Conservation (phyloP, 2,329 filamentous ascomycete species). For the Nannizziopsis arthrosporioides region DNA sequence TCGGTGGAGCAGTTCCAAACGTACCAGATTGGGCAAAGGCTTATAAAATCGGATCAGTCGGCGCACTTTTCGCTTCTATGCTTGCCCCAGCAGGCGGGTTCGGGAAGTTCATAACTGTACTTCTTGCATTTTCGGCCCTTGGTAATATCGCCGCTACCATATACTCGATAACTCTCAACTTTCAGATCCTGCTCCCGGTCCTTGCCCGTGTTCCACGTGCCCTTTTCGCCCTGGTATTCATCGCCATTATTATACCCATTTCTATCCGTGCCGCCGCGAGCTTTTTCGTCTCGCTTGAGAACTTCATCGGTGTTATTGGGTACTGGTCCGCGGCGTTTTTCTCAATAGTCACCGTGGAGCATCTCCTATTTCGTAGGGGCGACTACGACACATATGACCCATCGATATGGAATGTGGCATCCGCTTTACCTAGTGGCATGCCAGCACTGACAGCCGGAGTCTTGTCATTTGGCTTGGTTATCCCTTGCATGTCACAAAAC, state of each 20-base stretch:
- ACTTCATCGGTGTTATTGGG: conserved; percentile 17
- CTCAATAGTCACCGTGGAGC: conserved; percentile 47
- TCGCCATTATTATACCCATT: conserved; percentile 54
- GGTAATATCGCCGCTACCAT: conserved; percentile 55
- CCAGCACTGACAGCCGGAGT: conserved; percentile 50
- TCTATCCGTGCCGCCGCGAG: conserved; percentile 50
- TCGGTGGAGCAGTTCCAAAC: conserved; percentile 48
- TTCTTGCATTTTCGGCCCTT: conserved; percentile 45
- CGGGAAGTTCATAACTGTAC: conserved; percentile 54
- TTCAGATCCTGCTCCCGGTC: conserved; percentile 52
- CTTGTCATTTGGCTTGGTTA: conserved; percentile 52
- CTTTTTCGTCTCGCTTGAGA: conserved; percentile 45
- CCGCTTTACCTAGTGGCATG: conserved; percentile 50
- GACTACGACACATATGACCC: conserved; percentile 44
- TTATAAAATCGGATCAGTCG: conserved; percentile 48
- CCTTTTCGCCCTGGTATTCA: conserved; percentile 48
- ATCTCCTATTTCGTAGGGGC: conserved; percentile 48
- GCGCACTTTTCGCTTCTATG: conserved; percentile 49
- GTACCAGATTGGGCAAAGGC: conserved; percentile 44
- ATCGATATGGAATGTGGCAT: conserved; percentile 48
- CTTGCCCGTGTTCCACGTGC: conserved; percentile 49
- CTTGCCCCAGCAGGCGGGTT: conserved; percentile 37
- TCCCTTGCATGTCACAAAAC: conserved; percentile 52
- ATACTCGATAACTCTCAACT: conserved; percentile 55
- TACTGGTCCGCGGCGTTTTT: conserved; percentile 55